These are phyloP conservation scores for Paxillus involutus DNA, from an alignment of 768 basidiomycete genomes.

Conservation along the genomic window DNA sequence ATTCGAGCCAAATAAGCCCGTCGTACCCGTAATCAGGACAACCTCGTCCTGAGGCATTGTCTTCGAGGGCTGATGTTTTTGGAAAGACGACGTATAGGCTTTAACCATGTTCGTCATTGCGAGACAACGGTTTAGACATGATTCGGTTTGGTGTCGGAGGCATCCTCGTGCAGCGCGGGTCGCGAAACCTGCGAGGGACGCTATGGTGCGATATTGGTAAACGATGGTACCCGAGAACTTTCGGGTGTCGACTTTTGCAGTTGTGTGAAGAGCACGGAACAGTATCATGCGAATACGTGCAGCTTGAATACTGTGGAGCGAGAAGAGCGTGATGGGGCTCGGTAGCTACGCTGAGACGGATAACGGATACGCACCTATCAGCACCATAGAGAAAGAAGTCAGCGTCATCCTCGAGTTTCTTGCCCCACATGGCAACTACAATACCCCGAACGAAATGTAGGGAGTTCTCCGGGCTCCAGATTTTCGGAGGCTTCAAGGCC, in stretches of 20 bases:
- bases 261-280: constrained; percentile 31
- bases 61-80: constrained; percentile 4
- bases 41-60: constrained; percentile 1
- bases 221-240: constrained; percentile 34
- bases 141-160: constrained; percentile 15
- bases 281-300: constrained; percentile 42
- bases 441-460: constrained; percentile 13
- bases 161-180: constrained; percentile 3
- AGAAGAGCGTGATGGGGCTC: neutral
- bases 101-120: constrained; percentile 12
- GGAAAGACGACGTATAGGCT: constrained; percentile 5
- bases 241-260: constrained; percentile 16
- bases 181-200: constrained; percentile 18
- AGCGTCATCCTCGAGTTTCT: constrained; percentile 6
- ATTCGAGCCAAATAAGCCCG: constrained; percentile 32
- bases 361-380: constrained; percentile 6
- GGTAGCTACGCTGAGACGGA: neutral
- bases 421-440: constrained; percentile 11
- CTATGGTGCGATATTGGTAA: constrained; percentile 36
- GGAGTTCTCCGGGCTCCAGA: constrained; percentile 15
- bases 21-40: constrained; percentile 36
- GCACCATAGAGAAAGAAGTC: constrained; percentile 12
- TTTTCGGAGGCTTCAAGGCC: constrained; percentile 11
- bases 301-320: constrained; percentile 34
- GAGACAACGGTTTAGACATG: constrained; percentile 11